Evolutionary conservation across 495 filamentous ascomycete species (phyloP).

Genomic region (Penicillium angulare): DNA sequence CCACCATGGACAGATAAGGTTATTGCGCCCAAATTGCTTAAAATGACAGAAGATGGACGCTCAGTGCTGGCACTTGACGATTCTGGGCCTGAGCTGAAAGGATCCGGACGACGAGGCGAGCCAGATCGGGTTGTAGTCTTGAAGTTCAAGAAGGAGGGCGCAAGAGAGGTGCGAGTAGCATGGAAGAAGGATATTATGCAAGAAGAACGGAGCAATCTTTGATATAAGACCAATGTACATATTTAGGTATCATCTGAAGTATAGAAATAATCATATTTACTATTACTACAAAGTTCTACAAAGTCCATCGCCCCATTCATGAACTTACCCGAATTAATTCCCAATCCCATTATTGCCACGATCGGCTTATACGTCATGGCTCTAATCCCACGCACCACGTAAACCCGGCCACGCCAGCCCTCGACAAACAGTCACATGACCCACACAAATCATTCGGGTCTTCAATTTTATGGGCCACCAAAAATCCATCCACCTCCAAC

Average conservation of each 20-base stretch:
- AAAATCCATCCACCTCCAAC: constrained; percentile 34
- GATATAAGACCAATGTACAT: too few species aligned
- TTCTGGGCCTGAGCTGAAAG: constrained; percentile 69
- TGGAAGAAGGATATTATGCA: constrained; percentile 49
- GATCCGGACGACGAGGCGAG: constrained; percentile 62
- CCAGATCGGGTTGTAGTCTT: constrained; percentile 71
- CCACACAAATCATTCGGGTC: constrained; percentile 42
- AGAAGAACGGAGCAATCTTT: constrained; percentile 32
- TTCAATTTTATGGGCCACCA: constrained; percentile 23
- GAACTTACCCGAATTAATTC: background rate
- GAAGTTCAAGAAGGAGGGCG: constrained; percentile 56
- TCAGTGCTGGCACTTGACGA: constrained; percentile 66
- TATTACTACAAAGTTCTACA: background rate
- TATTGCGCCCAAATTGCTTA: constrained; percentile 66
- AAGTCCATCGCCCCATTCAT: too few species aligned
- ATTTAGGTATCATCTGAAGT: too few species aligned
- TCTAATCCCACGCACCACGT: constrained; percentile 14
- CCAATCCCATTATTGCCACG: constrained; percentile 27
- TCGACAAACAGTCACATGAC: constrained; percentile 52
- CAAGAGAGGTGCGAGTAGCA: constrained; percentile 53
- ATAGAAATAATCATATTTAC: background rate
- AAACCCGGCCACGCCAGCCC: constrained; percentile 27
- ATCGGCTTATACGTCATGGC: background rate
- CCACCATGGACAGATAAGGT: constrained; percentile 74
- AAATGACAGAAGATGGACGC: constrained; percentile 55